Conservation (phyloP, 768 basidiomycete genomes). For the Calocybe cyanea region DNA sequence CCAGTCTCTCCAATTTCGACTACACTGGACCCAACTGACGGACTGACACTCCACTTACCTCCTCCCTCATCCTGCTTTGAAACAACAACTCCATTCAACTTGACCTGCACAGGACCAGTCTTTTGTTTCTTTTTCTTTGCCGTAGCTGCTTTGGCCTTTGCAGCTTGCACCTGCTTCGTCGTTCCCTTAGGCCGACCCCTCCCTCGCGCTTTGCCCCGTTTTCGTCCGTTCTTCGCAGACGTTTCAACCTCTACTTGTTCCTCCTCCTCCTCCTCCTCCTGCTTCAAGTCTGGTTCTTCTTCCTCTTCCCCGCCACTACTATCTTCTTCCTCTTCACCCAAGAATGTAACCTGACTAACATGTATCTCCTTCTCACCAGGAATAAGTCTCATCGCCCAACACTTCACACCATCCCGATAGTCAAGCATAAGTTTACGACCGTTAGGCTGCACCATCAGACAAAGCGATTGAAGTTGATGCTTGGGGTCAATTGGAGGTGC, state of each 20-base stretch:
- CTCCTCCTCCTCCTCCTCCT: slow-evolving; percentile 37
- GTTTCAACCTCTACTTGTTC: slow-evolving; percentile 42
- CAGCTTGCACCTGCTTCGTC: slow-evolving; percentile 20
- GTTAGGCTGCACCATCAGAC: slow-evolving; percentile 53
- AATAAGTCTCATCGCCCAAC: slow-evolving; percentile 65
- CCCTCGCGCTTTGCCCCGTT: slow-evolving; percentile 35
- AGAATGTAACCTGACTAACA: slow-evolving; percentile 50
- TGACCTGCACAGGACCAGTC: slow-evolving; percentile 57
- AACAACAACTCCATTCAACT: slow-evolving; percentile 55
- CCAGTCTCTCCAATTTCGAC: slow-evolving; percentile 74
- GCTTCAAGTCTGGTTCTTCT: slow-evolving; percentile 29
- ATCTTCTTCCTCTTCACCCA: slow-evolving; percentile 56
- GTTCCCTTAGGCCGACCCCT: slow-evolving; percentile 28
- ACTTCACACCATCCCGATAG: slow-evolving; percentile 66
- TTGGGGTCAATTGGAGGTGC: slow-evolving; percentile 32
- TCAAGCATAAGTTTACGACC: slow-evolving; percentile 59
- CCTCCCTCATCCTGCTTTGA: slow-evolving; percentile 40
- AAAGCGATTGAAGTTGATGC: slow-evolving; percentile 50
- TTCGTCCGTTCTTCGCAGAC: slow-evolving; percentile 39
- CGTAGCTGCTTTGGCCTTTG: slow-evolving; percentile 25
- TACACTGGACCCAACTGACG: slow-evolving; percentile 55
- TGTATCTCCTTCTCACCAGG: slow-evolving; percentile 53
- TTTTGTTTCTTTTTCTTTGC: slow-evolving; percentile 44
- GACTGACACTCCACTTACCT: slow-evolving; percentile 59
- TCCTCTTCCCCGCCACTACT: slow-evolving; percentile 55